A percentile compares a stretch with the other conserved stretches of the same genome.
These are phyloP conservation scores for Penicillium sp. DNA, from an alignment of 2,329 filamentous ascomycete genomes.

Conservation along the genomic window DNA sequence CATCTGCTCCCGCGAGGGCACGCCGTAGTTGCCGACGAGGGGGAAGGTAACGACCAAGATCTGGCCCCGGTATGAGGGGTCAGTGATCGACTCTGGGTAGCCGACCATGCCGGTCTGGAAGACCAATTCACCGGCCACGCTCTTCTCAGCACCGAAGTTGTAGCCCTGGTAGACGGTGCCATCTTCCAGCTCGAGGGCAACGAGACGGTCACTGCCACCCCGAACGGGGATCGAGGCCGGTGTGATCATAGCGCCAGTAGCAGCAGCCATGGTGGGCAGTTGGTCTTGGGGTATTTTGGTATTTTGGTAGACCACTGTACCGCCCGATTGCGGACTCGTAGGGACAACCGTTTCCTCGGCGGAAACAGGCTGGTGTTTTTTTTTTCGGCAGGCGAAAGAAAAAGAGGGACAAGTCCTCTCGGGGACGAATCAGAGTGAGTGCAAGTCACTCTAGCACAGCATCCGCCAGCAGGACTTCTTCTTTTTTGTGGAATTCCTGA, in stretches of 20 bases:
- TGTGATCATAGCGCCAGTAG: conserved; percentile 42
- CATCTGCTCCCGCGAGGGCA: conserved; percentile 79
- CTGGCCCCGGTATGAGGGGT: conserved; percentile 85
- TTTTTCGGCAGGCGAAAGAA: conserved; percentile 17
- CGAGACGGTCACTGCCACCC: conserved; percentile 56
- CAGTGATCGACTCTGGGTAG: conserved; percentile 91
- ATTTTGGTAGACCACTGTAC: conserved; percentile 38
- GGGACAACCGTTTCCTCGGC: conserved; percentile 34
- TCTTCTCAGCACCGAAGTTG: conserved; percentile 95
- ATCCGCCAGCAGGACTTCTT: conserved; percentile 28
- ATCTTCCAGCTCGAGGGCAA: conserved; percentile 91
- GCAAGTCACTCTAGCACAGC: conserved; percentile 38
- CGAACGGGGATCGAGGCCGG: conserved; percentile 62
- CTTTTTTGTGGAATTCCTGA: too few relatives aligned
- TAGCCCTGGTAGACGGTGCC: conserved; percentile 87
- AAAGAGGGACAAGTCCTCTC: conserved; percentile 37
- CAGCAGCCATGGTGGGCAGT: conserved; percentile 30
- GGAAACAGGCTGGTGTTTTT: conserved; percentile 32
- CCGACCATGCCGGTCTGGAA: conserved; percentile 99
- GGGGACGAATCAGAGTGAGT: conserved; percentile 34
- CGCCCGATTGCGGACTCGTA: conserved; percentile 41
- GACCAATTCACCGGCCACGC: conserved; percentile 92
- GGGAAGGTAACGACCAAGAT: conserved; percentile 97
- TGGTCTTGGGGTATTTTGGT: conserved; percentile 33
- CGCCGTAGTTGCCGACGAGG: conserved; percentile 94